phyloP scores from a whole-genome alignment of 208 protist species.

The Kentomonas sorsogonicus region DNA sequence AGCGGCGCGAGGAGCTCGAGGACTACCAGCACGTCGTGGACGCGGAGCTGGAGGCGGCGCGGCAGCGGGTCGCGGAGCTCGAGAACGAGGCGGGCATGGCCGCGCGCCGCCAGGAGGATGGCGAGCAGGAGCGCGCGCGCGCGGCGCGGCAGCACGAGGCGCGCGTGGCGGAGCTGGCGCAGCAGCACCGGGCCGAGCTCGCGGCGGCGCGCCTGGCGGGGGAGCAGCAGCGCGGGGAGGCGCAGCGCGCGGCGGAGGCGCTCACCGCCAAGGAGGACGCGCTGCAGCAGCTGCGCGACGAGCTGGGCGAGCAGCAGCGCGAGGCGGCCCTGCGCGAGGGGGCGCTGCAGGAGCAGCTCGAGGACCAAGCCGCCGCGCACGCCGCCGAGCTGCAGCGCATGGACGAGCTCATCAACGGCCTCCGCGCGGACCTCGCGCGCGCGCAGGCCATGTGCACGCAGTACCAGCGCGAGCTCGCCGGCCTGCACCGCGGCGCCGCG shows the following conservation, averaged over 20 bases:
- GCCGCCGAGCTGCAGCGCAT: constrained; percentile 64
- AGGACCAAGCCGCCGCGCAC: constrained; percentile 43
- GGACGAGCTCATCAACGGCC: constrained; percentile 72
- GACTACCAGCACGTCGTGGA: constrained; percentile 36
- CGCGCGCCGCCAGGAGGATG: constrained; percentile 29
- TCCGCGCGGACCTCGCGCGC: constrained; percentile 64
- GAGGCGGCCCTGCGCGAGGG: constrained; percentile 42
- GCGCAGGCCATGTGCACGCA: constrained; percentile 46
- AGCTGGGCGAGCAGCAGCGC: constrained; percentile 47
- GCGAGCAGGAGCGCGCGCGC: constrained; percentile 30
- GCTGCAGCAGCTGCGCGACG: constrained; percentile 54
- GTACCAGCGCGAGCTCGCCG: constrained; percentile 57
- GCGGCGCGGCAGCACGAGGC: constrained; percentile 33
- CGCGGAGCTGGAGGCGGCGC: constrained; percentile 31
- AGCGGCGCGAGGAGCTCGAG: constrained; percentile 26
- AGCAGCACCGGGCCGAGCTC: constrained; percentile 52
- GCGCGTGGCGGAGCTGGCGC: constrained; percentile 35
- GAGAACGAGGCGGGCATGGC: constrained; percentile 36
- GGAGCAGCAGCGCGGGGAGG: constrained; percentile 44
- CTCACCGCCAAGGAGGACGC: constrained; percentile 34
- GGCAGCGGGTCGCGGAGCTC: constrained; percentile 31
- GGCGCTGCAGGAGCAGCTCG: constrained; percentile 52
- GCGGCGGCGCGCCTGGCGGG: constrained; percentile 35
- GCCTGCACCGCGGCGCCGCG: constrained; percentile 44
- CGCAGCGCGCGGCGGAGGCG: constrained; percentile 33